phyloP scores from a whole-genome alignment of 1,284 basidiomycete species.

The Cryptococcus sp. region DNA sequence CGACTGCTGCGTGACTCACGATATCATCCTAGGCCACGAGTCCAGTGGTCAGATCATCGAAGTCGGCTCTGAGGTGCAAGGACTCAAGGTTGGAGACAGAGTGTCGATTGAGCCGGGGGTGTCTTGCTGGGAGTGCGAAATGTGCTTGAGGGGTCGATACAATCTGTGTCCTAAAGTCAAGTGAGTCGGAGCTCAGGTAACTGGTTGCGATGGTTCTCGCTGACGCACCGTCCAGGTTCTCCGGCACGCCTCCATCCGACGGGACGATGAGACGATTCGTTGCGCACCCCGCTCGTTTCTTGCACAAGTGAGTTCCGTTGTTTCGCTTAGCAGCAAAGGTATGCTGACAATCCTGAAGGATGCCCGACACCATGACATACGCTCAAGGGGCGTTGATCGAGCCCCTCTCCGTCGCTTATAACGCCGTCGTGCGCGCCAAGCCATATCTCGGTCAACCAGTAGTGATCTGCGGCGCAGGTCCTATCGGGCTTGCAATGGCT shows the following conservation, averaged over 20 bases:
- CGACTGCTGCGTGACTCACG: conserved; percentile 37
- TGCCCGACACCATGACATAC: conserved; percentile 52
- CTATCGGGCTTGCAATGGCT: conserved; percentile 52
- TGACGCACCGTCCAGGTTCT: conserved; percentile 29
- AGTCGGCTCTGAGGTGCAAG: conserved; percentile 48
- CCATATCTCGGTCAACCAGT: conserved; percentile 47
- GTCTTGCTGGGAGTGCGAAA: conserved; percentile 49
- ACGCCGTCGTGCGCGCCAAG: conserved; percentile 47
- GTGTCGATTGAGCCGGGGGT: conserved; percentile 55
- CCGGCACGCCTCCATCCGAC: conserved; percentile 35
- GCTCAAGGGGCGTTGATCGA: conserved; percentile 53
- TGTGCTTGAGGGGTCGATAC: conserved; percentile 45
- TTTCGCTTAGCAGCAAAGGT: too few relatives aligned
- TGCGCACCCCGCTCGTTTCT: conserved; percentile 52
- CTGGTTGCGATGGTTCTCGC: neutral
- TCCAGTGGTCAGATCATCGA: conserved; percentile 51
- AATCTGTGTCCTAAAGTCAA: conserved; percentile 46
- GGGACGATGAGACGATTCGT: conserved; percentile 51
- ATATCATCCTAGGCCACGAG: conserved; percentile 53
- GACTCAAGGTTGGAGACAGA: conserved; percentile 51
- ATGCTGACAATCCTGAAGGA: conserved; percentile 21
- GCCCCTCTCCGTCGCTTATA: conserved; percentile 50
- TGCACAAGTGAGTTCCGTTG: conserved; percentile 46
- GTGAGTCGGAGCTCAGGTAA: conserved; percentile 11
- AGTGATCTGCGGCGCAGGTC: conserved; percentile 44